Percentiles rank a stretch among this genome's conserved stretches.
Conservation (phyloP, 2,329 filamentous ascomycete genomes). For the Ophiocordyceps polyrhachis-furcata region DNA sequence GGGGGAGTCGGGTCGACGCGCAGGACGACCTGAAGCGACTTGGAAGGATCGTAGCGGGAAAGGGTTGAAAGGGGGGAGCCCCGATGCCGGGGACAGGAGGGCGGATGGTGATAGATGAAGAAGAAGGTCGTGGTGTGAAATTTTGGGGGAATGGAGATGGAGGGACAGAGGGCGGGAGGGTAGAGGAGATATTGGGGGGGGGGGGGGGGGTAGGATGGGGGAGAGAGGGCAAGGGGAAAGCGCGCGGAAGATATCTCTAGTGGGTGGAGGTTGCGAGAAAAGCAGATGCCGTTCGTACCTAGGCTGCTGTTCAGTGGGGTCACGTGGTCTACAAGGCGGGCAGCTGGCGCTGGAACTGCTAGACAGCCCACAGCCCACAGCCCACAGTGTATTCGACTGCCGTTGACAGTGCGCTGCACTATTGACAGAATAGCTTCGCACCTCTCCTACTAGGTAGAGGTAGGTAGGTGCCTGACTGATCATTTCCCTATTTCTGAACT, state of each 20-base stretch:
- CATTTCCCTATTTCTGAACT: no score
- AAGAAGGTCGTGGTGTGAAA: neutral
- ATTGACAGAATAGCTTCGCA: no score
- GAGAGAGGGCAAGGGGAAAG: neutral
- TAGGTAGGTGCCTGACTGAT: no score
- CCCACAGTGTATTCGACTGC: no score
- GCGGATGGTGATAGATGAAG: neutral
- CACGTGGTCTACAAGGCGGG: neutral
- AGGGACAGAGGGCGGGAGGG: neutral
- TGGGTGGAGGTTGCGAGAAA: neutral
- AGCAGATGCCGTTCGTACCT: neutral
- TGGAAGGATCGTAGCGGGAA: neutral
- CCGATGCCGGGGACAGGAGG: neutral
- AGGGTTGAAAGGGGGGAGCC: neutral
- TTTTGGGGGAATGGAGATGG: neutral
- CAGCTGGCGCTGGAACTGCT: neutral
- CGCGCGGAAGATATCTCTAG: neutral
- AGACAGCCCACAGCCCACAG: no score
- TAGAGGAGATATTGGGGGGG: neutral
- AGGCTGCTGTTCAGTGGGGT: neutral
- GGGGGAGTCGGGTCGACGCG: neutral
- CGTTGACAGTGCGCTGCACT: no score
- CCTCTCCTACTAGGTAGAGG: no score
- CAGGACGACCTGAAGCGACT: neutral
- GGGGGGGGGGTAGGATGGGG: neutral